phyloP scores from a whole-genome alignment of 176 grass and related monocot species.

The Phragmites australis region DNA sequence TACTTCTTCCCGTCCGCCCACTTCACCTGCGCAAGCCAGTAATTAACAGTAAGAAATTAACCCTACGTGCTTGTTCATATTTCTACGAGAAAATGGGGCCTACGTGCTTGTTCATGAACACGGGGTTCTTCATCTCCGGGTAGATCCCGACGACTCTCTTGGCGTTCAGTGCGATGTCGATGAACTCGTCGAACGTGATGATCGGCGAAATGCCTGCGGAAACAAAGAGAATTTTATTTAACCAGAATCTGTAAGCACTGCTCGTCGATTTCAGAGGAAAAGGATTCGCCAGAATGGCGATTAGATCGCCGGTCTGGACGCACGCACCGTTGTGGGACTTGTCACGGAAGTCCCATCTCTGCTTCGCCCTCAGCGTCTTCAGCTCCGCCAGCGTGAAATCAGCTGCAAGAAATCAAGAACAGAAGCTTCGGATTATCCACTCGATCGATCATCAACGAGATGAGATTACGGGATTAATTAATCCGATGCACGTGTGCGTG shows the following conservation, averaged over 20 bases:
- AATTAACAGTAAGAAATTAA: neutral
- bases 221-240: neutral
- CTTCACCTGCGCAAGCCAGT: constrained; percentile 10
- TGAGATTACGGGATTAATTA: neutral
- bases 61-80: constrained; percentile 33
- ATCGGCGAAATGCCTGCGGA: constrained; percentile 48
- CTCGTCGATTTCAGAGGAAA: neutral
- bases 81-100: neutral
- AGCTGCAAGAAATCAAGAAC: neutral
- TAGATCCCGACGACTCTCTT: constrained; percentile 51
- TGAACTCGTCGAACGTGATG: constrained; percentile 68
- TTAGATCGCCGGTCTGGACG: neutral
- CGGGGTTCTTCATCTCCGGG: constrained; percentile 64
- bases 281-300: too few species aligned
- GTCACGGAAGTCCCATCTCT: constrained; percentile 48
- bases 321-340: constrained; percentile 42
- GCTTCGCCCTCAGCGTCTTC: constrained; percentile 50
- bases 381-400: constrained; percentile 62
- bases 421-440: neutral
- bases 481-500: too few species aligned
- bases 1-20: constrained; percentile 56
- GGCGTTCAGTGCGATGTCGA: constrained; percentile 46
- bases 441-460: neutral
- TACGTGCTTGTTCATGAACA: constrained; percentile 52
- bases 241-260: neutral